A percentile compares a stretch with the other conserved stretches of the same genome.
Conservation (phyloP, 495 filamentous ascomycete species). For the Hapsidospora chrysogenum region DNA sequence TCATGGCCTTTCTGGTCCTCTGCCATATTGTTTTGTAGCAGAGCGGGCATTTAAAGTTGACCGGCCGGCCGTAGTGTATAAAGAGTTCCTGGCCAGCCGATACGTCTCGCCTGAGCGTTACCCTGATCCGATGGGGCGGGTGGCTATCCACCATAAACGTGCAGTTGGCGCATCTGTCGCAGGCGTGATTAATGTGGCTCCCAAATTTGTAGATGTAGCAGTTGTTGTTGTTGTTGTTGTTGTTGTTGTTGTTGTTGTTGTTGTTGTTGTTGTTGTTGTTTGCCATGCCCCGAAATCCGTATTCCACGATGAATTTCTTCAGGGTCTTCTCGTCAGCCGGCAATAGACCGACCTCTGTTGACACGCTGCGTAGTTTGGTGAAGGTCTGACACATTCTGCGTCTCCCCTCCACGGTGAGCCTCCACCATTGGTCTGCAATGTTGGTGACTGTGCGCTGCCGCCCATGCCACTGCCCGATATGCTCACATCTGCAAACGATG, state of each 20-base stretch:
- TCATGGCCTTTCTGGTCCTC: too few relatives aligned
- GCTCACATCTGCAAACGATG: too few relatives aligned
- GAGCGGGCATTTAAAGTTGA: not conserved
- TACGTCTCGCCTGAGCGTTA: not conserved
- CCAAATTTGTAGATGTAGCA: not conserved
- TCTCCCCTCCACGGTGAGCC: too few relatives aligned
- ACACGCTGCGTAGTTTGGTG: too few relatives aligned
- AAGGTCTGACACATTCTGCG: too few relatives aligned
- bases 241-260: too few relatives aligned
- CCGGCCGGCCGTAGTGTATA: not conserved
- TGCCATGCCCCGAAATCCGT: not conserved
- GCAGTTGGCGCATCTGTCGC: not conserved
- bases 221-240: too few relatives aligned
- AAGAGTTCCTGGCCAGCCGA: not conserved
- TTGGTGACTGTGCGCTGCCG: too few relatives aligned
- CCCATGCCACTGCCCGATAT: too few relatives aligned
- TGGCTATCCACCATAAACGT: not conserved
- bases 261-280: too few relatives aligned
- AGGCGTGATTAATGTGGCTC: constrained; percentile 1
- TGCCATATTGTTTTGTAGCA: too few relatives aligned
- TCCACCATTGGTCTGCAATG: too few relatives aligned
- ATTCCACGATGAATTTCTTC: not conserved
- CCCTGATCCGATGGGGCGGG: not conserved
- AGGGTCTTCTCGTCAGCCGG: not conserved
- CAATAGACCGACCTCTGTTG: not conserved